A percentile compares a stretch with the other conserved stretches of the same genome.
Evolutionary conservation across 257 asterid species (phyloP).

Genomic region (Forsythia suspensa): DNA sequence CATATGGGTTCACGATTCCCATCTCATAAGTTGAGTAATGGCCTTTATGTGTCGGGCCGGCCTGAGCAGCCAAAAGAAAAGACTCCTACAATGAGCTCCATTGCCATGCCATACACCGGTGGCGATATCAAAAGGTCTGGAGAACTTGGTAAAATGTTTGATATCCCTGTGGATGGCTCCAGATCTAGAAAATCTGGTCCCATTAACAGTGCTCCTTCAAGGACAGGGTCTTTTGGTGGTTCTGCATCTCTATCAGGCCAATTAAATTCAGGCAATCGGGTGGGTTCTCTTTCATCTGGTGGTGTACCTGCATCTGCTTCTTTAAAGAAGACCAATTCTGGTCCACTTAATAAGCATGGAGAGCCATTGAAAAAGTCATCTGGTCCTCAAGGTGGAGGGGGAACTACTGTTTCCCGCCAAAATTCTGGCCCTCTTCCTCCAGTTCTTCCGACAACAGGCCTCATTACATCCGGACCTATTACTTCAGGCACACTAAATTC

Average conservation of each 20-base stretch:
- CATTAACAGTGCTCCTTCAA: conserved; percentile 54
- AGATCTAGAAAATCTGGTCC: conserved; percentile 72
- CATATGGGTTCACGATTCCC: conserved; percentile 76
- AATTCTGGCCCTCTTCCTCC: conserved; percentile 71
- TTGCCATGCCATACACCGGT: conserved; percentile 81
- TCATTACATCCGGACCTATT: conserved; percentile 74
- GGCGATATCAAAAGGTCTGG: conserved; percentile 83
- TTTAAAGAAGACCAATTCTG: conserved; percentile 66
- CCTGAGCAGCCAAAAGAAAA: conserved; percentile 72
- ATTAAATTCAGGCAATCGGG: conserved; percentile 44
- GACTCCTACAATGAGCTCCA: conserved; percentile 57
- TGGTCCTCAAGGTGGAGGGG: conserved; percentile 61
- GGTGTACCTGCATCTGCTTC: conserved; percentile 51
- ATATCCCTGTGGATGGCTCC: conserved; percentile 55
- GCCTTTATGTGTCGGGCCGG: conserved; percentile 77
- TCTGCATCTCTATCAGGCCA: conserved; percentile 60
- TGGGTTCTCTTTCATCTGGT: conserved; percentile 37
- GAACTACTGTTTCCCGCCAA: conserved; percentile 53
- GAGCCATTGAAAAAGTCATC: conserved; percentile 68
- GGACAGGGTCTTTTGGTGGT: conserved; percentile 65
- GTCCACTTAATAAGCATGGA: conserved; percentile 69
- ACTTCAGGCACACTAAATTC: conserved; percentile 65
- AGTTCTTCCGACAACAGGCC: conserved; percentile 62
- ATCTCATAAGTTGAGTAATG: conserved; percentile 74
- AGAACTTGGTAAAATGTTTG: conserved; percentile 83